phyloP scores from a whole-genome alignment of 2,329 filamentous ascomycete species.

The Apiospora arundinis region DNA sequence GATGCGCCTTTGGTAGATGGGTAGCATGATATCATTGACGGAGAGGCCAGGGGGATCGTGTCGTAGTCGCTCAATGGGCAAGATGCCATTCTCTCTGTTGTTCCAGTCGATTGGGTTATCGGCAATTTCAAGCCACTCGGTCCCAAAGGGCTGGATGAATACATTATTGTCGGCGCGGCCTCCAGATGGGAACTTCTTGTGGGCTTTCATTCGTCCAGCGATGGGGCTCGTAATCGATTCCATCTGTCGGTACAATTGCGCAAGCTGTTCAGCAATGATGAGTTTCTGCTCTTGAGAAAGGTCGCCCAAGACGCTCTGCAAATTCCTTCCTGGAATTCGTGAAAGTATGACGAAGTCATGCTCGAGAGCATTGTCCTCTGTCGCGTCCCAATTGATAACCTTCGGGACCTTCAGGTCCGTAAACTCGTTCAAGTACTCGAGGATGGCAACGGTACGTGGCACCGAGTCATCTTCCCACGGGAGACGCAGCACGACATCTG shows the following conservation, averaged over 20 bases:
- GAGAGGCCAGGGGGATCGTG: not conserved
- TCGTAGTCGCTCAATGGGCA: not conserved
- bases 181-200: not conserved
- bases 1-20: not conserved
- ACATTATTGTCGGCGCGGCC: not conserved
- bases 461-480: not conserved
- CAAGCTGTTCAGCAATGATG: not conserved
- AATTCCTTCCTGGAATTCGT: not conserved
- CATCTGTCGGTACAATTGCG: not conserved
- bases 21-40: not conserved
- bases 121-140: not conserved
- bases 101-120: not conserved
- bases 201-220: not conserved
- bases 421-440: conserved; percentile 21
- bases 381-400: conserved; percentile 26
- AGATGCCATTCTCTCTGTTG: not conserved
- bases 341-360: conserved; percentile 7
- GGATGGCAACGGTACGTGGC: conserved; percentile 1
- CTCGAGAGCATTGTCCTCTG: conserved; percentile 21
- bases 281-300: not conserved
- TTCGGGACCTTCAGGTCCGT: conserved; percentile 25
- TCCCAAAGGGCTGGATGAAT: not conserved
- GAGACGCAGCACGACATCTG: not conserved
- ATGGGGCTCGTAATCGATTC: not conserved
- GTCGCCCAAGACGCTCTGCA: not conserved